Evolutionary conservation across 306 rosid species (phyloP).

Genomic region (Cicer bijugum): DNA sequence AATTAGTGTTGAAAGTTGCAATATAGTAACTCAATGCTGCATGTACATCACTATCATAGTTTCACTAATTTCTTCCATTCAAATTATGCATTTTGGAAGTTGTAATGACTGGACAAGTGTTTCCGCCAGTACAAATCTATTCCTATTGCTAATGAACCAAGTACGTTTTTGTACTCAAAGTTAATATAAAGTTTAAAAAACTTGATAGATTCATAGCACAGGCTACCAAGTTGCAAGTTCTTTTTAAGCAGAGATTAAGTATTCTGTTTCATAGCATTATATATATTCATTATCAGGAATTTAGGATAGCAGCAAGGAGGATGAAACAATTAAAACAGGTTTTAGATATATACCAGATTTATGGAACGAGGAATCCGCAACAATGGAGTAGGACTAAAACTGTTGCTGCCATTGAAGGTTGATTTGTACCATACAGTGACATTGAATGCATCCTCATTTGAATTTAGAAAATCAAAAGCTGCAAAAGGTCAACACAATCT

Average conservation of each 20-base stretch:
- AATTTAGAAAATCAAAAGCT: conserved; percentile 80
- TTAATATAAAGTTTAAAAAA: neutral
- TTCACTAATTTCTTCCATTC: conserved; percentile 35
- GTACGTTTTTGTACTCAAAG: neutral
- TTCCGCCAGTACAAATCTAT: conserved; percentile 16
- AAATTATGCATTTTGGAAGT: conserved; percentile 22
- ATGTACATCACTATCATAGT: conserved; percentile 32
- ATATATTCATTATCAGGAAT: conserved; percentile 1
- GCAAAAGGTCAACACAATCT: conserved; percentile 49
- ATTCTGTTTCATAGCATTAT: conserved; percentile 19
- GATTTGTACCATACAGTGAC: conserved; percentile 78
- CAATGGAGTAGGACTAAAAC: conserved; percentile 37
- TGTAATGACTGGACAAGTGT: conserved; percentile 18
- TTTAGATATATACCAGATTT: conserved; percentile 65
- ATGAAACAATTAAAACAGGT: conserved; percentile 23
- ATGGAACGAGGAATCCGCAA: conserved; percentile 67
- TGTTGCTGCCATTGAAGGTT: conserved; percentile 47
- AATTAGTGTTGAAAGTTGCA: conserved; percentile 3
- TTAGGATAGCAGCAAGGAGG: conserved; percentile 29
- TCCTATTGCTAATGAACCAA: conserved; percentile 22
- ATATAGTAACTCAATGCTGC: conserved; percentile 22
- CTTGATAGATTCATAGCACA: conserved; percentile 23
- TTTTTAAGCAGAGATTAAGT: conserved; percentile 19
- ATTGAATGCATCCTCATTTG: conserved; percentile 57
- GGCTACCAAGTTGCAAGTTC: conserved; percentile 14